Percentiles rank a stretch among this genome's conserved stretches.
phyloP scores from a whole-genome alignment of 2,329 filamentous ascomycete genomes.

The Anisogramma anomala region DNA sequence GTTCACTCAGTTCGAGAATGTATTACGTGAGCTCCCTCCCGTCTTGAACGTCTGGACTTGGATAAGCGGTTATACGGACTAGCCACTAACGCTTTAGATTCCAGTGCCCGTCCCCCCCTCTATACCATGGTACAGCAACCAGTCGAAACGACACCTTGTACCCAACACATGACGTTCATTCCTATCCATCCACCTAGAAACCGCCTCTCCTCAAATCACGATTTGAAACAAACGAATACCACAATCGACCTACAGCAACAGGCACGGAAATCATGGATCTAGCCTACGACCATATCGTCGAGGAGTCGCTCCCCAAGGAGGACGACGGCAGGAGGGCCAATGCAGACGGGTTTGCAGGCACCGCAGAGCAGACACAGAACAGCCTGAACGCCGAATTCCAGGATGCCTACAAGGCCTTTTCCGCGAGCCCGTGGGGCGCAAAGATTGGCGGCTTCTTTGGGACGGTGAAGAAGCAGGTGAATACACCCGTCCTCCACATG shows the following conservation, averaged over 20 bases:
- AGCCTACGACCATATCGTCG: slow-evolving; percentile 92
- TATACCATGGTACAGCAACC: too few relatives aligned
- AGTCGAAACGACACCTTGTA: too few relatives aligned
- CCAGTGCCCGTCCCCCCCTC: too few relatives aligned
- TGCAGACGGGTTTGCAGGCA: slow-evolving; percentile 10
- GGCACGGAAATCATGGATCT: slow-evolving; percentile 60
- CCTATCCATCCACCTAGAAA: neutral
- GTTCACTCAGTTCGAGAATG: too few relatives aligned
- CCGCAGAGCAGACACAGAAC: slow-evolving; percentile 31
- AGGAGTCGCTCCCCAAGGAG: slow-evolving; percentile 59
- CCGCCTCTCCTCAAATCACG: neutral
- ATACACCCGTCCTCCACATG: too few relatives aligned
- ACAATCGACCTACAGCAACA: neutral
- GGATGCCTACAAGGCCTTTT: slow-evolving; percentile 90
- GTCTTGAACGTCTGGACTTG: too few relatives aligned
- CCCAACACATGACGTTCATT: too few relatives aligned
- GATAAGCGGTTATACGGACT: too few relatives aligned
- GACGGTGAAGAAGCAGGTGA: slow-evolving; percentile 83
- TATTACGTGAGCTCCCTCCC: too few relatives aligned
- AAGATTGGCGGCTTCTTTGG: slow-evolving; percentile 80
- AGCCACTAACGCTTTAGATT: too few relatives aligned
- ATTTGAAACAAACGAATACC: neutral
- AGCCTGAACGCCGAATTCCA: slow-evolving; percentile 80
- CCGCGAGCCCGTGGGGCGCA: slow-evolving; percentile 81
- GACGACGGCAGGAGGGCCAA: slow-evolving; percentile 31